These are phyloP conservation scores for Corylus heterophylla DNA, from an alignment of 306 rosid genomes.

Conservation along the genomic window DNA sequence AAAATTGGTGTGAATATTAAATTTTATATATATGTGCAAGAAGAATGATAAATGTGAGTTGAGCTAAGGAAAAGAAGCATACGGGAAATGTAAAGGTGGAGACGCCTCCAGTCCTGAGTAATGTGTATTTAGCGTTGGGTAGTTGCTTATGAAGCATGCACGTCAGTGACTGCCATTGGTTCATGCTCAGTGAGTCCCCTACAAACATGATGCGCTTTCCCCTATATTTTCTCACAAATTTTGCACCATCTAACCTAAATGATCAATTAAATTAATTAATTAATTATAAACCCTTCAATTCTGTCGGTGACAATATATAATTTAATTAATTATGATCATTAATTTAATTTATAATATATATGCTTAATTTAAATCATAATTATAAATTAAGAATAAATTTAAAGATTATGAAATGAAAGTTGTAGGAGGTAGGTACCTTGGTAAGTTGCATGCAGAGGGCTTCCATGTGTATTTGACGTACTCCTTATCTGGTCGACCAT, in stretches of 20 bases:
- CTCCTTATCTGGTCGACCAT: conserved; percentile 22
- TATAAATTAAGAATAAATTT: too few species aligned
- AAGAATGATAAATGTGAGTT: too few species aligned
- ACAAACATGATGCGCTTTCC: conserved; percentile 26
- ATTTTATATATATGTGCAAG: too few species aligned
- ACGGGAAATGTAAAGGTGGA: conserved; percentile 52
- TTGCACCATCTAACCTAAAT: not conserved
- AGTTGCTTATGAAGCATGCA: conserved; percentile 46
- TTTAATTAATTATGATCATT: too few species aligned
- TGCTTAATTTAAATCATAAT: not conserved
- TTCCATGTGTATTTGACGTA: conserved; percentile 33
- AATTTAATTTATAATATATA: not conserved
- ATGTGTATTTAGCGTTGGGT: conserved; percentile 37
- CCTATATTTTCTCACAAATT: conserved; percentile 5
- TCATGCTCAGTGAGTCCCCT: conserved; percentile 29
- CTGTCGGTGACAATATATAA: too few species aligned
- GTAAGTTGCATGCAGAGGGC: conserved; percentile 15
- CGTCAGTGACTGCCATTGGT: conserved; percentile 39
- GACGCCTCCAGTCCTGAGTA: conserved; percentile 20
- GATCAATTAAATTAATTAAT: too few species aligned
- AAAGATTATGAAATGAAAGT: too few species aligned
- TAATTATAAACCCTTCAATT: too few species aligned
- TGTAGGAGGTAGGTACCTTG: not conserved
- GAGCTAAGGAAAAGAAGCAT: not conserved
- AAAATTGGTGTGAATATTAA: too few species aligned